These are phyloP conservation scores for Ophiostoma himal-ulmi DNA, from an alignment of 2,329 filamentous ascomycete species.

Conservation along the genomic window DNA sequence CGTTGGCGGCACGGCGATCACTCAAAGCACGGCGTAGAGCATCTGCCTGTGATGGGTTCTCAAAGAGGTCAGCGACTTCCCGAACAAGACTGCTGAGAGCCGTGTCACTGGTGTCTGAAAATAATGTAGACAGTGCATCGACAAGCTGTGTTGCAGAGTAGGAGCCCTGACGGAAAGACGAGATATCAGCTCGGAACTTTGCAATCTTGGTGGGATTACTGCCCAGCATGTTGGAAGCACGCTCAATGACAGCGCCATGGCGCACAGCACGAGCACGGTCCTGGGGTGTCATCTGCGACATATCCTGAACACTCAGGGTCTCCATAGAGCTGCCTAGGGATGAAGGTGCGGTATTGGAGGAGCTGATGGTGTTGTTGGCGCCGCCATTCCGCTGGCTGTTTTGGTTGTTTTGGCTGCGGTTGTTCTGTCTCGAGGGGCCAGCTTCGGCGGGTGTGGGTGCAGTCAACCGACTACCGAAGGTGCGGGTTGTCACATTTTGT, in stretches of 20 bases:
- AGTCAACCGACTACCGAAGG: constrained; percentile 79
- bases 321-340: constrained; percentile 39
- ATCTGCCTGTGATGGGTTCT: constrained; percentile 69
- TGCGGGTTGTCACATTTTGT: constrained; percentile 70
- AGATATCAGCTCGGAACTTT: constrained; percentile 74
- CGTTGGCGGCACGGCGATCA: constrained; percentile 71
- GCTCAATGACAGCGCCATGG: constrained; percentile 78
- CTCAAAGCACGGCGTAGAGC: constrained; percentile 79
- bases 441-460: constrained; percentile 33
- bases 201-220: constrained; percentile 69
- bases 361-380: not conserved
- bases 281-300: constrained; percentile 58
- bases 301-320: constrained; percentile 46
- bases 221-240: constrained; percentile 72
- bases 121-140: constrained; percentile 80
- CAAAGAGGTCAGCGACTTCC: constrained; percentile 88
- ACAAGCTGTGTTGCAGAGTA: constrained; percentile 71
- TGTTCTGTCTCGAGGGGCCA: not conserved
- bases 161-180: constrained; percentile 65
- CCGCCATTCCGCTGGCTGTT: constrained; percentile 1
- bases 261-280: constrained; percentile 75
- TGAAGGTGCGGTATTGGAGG: not conserved
- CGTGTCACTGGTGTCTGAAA: constrained; percentile 67
- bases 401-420: not conserved
- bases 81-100: constrained; percentile 84